Evolutionary conservation across 768 basidiomycete genomes (phyloP).

Genomic region (Agaricus subrufescens): DNA sequence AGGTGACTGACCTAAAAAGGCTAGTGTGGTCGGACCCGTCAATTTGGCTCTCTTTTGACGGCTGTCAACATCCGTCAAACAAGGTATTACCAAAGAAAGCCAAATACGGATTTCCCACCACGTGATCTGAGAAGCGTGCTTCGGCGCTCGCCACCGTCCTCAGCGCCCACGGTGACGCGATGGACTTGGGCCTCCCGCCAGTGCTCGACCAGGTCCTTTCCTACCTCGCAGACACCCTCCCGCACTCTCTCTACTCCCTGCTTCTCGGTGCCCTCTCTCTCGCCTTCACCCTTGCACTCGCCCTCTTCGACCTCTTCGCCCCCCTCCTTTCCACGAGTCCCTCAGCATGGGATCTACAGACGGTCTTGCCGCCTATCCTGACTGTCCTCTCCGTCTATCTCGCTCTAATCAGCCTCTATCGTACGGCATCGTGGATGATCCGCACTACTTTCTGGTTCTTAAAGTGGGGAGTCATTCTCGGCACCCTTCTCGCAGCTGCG

Average conservation of each 20-base stretch:
- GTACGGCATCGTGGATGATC: slow-evolving; percentile 73
- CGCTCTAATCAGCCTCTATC: slow-evolving; percentile 71
- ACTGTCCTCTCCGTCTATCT: slow-evolving; percentile 70
- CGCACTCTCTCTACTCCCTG: slow-evolving; percentile 50
- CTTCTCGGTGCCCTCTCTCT: slow-evolving; percentile 49
- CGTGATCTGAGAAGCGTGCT: slow-evolving; percentile 1
- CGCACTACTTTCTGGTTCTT: slow-evolving; percentile 62
- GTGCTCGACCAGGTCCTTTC: slow-evolving; percentile 51
- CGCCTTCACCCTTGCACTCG: slow-evolving; percentile 42
- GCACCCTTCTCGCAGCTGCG: slow-evolving; percentile 43
- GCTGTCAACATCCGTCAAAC: slow-evolving; percentile 1
- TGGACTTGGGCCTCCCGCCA: slow-evolving; percentile 32
- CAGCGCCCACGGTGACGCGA: slow-evolving; percentile 11
- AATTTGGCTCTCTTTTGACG: slow-evolving; percentile 5
- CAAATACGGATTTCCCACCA: background rate
- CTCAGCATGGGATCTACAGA: slow-evolving; percentile 62
- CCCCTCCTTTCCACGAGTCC: slow-evolving; percentile 48
- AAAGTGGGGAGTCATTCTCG: slow-evolving; percentile 72
- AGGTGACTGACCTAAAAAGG: slow-evolving; percentile 7
- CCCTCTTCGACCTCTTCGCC: slow-evolving; percentile 42
- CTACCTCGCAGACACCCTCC: slow-evolving; percentile 50
- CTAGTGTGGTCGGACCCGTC: background rate
- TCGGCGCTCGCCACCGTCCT: background rate
- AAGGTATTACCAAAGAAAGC: background rate
- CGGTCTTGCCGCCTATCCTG: slow-evolving; percentile 68